These are phyloP conservation scores for Hagleromyces aurorensis DNA, from an alignment of 805 yeast genomes.

Conservation along the genomic window DNA sequence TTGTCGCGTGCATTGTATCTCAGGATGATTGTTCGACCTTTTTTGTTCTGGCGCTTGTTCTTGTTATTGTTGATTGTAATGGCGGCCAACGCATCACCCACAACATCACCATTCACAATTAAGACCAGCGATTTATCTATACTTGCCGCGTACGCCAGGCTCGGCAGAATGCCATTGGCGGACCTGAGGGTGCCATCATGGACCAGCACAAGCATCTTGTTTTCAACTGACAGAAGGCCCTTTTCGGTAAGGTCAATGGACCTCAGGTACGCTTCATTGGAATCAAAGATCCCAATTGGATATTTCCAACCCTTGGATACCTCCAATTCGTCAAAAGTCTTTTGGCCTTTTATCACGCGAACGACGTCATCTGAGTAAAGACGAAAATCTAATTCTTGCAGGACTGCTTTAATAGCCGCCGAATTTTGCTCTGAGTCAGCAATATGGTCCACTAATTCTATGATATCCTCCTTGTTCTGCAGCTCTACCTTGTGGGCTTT, in stretches of 20 bases:
- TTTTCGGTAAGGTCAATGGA: slow-evolving; percentile 20
- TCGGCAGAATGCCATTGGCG: slow-evolving; percentile 23
- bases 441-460: slow-evolving; percentile 14
- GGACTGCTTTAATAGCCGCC: slow-evolving; percentile 12
- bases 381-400: slow-evolving; percentile 21
- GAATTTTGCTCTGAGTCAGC: slow-evolving; percentile 11
- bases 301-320: slow-evolving; percentile 29
- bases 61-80: slow-evolving; percentile 29
- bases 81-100: slow-evolving; percentile 25
- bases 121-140: slow-evolving; percentile 19
- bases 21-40: slow-evolving; percentile 15
- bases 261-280: slow-evolving; percentile 26
- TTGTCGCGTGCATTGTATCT: slow-evolving; percentile 18
- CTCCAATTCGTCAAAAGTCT: slow-evolving; percentile 21
- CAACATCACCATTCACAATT: slow-evolving; percentile 22
- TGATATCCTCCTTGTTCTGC: slow-evolving; percentile 10
- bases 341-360: slow-evolving; percentile 23
- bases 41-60: slow-evolving; percentile 18
- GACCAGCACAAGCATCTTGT: slow-evolving; percentile 18
- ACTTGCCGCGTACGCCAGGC: slow-evolving; percentile 21
- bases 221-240: slow-evolving; percentile 20
- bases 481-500: slow-evolving; percentile 11
- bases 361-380: slow-evolving; percentile 25
- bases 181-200: slow-evolving; percentile 25
- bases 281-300: slow-evolving; percentile 21